A percentile compares a stretch with the other conserved stretches of the same genome.
These are phyloP conservation scores for Craterostigma plantagineum DNA, from an alignment of 257 asterid genomes.

Conservation along the genomic window DNA sequence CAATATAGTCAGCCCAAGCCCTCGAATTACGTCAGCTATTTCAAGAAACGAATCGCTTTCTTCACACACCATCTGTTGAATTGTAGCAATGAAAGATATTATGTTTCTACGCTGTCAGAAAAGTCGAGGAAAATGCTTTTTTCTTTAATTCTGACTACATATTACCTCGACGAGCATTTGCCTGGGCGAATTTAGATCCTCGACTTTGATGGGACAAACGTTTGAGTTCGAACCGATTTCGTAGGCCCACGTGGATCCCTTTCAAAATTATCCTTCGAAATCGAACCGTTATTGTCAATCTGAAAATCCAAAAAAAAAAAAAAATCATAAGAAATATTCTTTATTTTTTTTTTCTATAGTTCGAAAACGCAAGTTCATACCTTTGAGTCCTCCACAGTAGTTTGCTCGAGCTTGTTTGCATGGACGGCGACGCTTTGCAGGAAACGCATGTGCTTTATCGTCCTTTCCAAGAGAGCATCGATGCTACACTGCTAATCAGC, in stretches of 20 bases:
- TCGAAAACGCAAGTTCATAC: too few species aligned
- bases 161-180: conserved; percentile 66
- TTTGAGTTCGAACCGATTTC: conserved; percentile 65
- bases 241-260: conserved; percentile 84
- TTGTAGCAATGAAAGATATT: too few species aligned
- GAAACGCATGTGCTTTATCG: conserved; percentile 75
- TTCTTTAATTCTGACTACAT: too few species aligned
- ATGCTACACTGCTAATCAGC: conserved; percentile 62
- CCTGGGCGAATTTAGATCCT: conserved; percentile 61
- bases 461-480: conserved; percentile 63
- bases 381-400: too few species aligned
- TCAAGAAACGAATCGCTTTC: conserved; percentile 49
- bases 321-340: too few species aligned
- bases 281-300: conserved; percentile 36
- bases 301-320: conserved; percentile 10
- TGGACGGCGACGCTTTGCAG: conserved; percentile 66
- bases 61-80: conserved; percentile 32
- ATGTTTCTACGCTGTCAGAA: too few species aligned
- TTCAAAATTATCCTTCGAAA: conserved; percentile 34
- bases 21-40: conserved; percentile 56
- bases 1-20: conserved; percentile 45
- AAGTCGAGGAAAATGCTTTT: too few species aligned
- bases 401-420: conserved; percentile 59
- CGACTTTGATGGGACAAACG: conserved; percentile 67
- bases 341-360: too few species aligned